These are phyloP conservation scores for Grigorovia jiainica DNA, from an alignment of 805 yeast genomes.

Conservation along the genomic window DNA sequence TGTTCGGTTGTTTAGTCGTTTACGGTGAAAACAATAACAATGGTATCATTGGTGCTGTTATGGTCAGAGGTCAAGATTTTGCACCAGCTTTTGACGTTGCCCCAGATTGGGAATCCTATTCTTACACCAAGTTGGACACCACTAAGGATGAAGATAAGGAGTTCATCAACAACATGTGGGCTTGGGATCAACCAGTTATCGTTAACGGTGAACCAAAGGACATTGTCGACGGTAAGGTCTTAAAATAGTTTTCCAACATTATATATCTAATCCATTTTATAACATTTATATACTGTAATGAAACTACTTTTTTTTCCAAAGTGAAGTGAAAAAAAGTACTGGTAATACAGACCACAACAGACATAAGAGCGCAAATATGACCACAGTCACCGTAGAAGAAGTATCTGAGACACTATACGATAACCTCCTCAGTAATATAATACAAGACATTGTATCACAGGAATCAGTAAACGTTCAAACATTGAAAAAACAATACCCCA, in stretches of 20 bases:
- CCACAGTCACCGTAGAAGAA: slow-evolving; percentile 15
- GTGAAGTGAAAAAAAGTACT: background rate
- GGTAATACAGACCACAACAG: background rate
- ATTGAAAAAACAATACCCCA: slow-evolving; percentile 17
- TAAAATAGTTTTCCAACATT: slow-evolving; percentile 47
- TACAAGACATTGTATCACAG: slow-evolving; percentile 26
- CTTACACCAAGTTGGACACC: slow-evolving; percentile 73
- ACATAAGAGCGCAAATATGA: background rate
- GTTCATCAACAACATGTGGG: slow-evolving; percentile 85
- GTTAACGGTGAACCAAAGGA: slow-evolving; percentile 74
- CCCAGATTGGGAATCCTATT: slow-evolving; percentile 97
- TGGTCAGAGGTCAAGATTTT: slow-evolving; percentile 89
- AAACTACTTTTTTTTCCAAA: background rate
- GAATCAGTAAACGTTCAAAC: slow-evolving; percentile 18
- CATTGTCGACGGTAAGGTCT: slow-evolving; percentile 96
- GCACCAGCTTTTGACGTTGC: slow-evolving; percentile 95
- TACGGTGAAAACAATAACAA: slow-evolving; percentile 98
- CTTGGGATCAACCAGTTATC: slow-evolving; percentile 92
- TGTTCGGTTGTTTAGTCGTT: slow-evolving; percentile 90
- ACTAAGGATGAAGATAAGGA: slow-evolving; percentile 66
- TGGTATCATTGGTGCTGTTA: slow-evolving; percentile 91
- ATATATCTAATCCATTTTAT: background rate
- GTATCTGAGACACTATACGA: slow-evolving; percentile 17
- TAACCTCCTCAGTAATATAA: slow-evolving; percentile 20
- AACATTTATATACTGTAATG: background rate